A percentile compares a stretch with the other conserved stretches of the same genome.
These are phyloP conservation scores for Dalbergia cochinchinensis DNA, from an alignment of 306 rosid genomes.

Conservation along the genomic window DNA sequence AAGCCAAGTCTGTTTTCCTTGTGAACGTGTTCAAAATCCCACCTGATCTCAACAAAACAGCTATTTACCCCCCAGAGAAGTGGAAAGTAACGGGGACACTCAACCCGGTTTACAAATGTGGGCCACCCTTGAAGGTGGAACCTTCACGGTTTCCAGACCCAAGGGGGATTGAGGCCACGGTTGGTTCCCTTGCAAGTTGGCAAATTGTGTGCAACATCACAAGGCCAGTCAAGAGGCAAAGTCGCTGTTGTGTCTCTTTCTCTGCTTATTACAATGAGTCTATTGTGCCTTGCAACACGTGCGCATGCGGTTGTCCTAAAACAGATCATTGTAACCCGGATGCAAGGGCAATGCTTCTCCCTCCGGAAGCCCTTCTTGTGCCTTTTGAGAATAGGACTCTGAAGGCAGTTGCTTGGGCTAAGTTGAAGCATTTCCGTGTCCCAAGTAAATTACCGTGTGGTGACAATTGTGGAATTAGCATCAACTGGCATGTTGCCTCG, in stretches of 20 bases:
- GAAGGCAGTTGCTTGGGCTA: conserved; percentile 70
- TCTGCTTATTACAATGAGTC: conserved; percentile 72
- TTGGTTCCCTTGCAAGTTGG: conserved; percentile 39
- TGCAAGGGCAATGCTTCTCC: conserved; percentile 48
- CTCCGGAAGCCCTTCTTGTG: conserved; percentile 65
- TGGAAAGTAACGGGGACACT: conserved; percentile 63
- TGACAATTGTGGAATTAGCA: conserved; percentile 73
- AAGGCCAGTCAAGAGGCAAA: conserved; percentile 28
- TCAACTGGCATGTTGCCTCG: conserved; percentile 71
- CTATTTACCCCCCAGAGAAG: conserved; percentile 60
- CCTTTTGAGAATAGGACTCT: conserved; percentile 57
- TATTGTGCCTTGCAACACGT: conserved; percentile 51
- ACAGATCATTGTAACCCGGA: conserved; percentile 49
- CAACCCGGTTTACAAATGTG: conserved; percentile 60
- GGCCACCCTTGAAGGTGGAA: conserved; percentile 56
- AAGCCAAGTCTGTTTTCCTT: conserved; percentile 56
- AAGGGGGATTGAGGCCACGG: conserved; percentile 39
- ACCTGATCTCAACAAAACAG: conserved; percentile 62
- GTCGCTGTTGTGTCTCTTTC: conserved; percentile 70
- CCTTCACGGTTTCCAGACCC: conserved; percentile 57
- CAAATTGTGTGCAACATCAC: conserved; percentile 48
- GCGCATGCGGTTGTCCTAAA: conserved; percentile 64
- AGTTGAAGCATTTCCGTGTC: conserved; percentile 48
- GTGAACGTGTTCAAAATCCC: conserved; percentile 70
- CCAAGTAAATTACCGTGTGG: conserved; percentile 66